These are phyloP conservation scores for Peronospora tabacina DNA, from an alignment of 352 stramenopile genomes.

Conservation along the genomic window DNA sequence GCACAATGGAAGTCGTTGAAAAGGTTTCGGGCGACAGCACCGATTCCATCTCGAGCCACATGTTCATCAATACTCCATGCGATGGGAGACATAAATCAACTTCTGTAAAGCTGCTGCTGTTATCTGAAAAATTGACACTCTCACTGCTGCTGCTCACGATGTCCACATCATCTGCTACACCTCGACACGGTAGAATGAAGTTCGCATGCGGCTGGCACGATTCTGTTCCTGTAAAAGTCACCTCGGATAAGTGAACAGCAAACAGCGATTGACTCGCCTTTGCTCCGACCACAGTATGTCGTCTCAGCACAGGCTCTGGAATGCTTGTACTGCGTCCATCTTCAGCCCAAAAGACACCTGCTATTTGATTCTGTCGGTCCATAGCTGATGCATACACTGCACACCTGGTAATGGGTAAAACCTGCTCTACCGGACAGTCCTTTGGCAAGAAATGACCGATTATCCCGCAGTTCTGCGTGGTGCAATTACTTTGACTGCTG, in stretches of 20 bases:
- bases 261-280: conserved; percentile 32
- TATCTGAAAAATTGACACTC: conserved; percentile 10
- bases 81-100: conserved; percentile 36
- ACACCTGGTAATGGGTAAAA: conserved; percentile 36
- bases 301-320: conserved; percentile 41
- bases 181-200: conserved; percentile 63
- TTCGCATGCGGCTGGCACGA: conserved; percentile 45
- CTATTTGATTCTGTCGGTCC: conserved; percentile 17
- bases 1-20: conserved; percentile 44
- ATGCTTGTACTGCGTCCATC: conserved; percentile 47
- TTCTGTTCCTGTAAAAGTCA: conserved; percentile 33
- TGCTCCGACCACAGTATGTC: conserved; percentile 29
- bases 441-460: conserved; percentile 45
- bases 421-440: conserved; percentile 26
- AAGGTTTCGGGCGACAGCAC: conserved; percentile 35
- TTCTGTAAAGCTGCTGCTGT: conserved; percentile 26
- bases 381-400: conserved; percentile 37
- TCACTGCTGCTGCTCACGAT: conserved; percentile 18
- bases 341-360: conserved; percentile 52
- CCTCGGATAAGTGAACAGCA: conserved; percentile 48
- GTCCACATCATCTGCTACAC: conserved; percentile 25
- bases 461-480: conserved; percentile 36
- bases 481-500: conserved; percentile 31
- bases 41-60: conserved; percentile 45
- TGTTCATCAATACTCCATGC: conserved; percentile 38